Conservation (phyloP, 176 grass and related monocot genomes). For the Pharus latifolius region DNA sequence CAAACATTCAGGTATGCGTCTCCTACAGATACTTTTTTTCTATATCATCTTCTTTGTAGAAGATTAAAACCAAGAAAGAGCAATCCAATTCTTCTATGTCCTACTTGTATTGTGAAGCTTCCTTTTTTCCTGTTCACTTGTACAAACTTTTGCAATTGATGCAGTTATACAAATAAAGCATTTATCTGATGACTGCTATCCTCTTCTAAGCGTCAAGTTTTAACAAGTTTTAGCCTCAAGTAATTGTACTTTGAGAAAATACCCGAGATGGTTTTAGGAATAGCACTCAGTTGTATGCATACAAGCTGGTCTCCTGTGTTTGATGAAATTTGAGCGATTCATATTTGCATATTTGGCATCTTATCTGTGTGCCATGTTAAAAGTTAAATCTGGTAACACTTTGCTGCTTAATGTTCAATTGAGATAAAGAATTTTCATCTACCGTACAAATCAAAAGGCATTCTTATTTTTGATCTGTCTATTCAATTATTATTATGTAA, state of each 20-base stretch:
- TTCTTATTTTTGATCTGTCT: too few relatives aligned
- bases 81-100: neutral
- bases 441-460: too few relatives aligned
- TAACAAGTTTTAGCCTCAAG: neutral
- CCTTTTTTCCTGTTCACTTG: neutral
- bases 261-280: neutral
- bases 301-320: neutral
- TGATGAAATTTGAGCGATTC: neutral
- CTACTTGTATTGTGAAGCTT: neutral
- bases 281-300: neutral
- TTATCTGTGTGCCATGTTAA: too few relatives aligned
- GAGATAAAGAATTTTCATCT: too few relatives aligned
- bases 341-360: too few relatives aligned
- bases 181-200: neutral
- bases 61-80: neutral
- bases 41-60: neutral
- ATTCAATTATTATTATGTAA: too few relatives aligned
- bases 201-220: neutral
- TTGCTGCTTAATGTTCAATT: too few relatives aligned
- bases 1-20: constrained; percentile 51
- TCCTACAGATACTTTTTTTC: neutral
- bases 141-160: neutral
- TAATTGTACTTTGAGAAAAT: neutral
- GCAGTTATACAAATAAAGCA: neutral
- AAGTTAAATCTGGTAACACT: too few relatives aligned